phyloP scores from a whole-genome alignment of 306 rosid species.

The Pterocarpus macrocarpus region DNA sequence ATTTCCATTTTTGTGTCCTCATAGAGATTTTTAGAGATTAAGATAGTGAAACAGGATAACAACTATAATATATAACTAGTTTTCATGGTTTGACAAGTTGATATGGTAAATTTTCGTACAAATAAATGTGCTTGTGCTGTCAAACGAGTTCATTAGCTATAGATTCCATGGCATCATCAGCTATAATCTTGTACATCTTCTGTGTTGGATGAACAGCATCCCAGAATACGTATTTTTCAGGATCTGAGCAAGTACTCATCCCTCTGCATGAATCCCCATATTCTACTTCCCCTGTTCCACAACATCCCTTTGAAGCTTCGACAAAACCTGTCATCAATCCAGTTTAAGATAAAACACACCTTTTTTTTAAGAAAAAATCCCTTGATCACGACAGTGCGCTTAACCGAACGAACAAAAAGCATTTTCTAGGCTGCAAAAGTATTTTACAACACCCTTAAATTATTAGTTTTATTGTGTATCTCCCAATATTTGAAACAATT shows the following conservation, averaged over 20 bases:
- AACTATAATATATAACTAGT: neutral
- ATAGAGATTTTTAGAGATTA: neutral
- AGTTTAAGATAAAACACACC: neutral
- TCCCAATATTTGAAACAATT: no score
- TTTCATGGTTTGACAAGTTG: neutral
- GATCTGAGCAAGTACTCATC: constrained; percentile 57
- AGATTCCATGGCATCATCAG: constrained; percentile 58
- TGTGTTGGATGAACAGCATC: constrained; percentile 89
- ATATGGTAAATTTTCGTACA: neutral
- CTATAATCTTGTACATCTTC: constrained; percentile 69
- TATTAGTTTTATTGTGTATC: no score
- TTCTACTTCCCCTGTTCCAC: constrained; percentile 74
- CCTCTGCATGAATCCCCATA: constrained; percentile 76
- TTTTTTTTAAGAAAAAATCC: no score
- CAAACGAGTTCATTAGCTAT: constrained; percentile 6
- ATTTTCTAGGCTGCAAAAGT: no score
- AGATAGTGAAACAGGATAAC: neutral
- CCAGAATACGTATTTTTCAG: constrained; percentile 75
- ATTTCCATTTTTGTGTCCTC: neutral
- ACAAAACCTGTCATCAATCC: constrained; percentile 54
- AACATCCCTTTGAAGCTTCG: constrained; percentile 73
- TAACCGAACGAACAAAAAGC: no score
- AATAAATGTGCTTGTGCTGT: neutral
- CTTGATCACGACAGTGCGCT: no score
- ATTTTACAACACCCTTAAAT: no score